phyloP scores from a whole-genome alignment of 331 rosid genomes.

The Pyrus hybrid region DNA sequence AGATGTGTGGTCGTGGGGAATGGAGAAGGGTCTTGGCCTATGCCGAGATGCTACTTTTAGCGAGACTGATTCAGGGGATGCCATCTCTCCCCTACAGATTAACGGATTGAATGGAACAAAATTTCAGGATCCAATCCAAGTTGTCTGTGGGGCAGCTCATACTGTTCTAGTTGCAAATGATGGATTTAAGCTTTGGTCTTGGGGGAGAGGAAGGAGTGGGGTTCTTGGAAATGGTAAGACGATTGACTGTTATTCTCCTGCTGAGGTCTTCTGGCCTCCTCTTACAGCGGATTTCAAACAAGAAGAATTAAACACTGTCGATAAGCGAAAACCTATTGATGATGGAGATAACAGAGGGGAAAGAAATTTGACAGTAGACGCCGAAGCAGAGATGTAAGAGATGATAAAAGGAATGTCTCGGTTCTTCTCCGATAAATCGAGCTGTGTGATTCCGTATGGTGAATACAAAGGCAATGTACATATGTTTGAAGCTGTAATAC shows the following conservation, averaged over 20 bases:
- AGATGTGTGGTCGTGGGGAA: slow-evolving; percentile 96
- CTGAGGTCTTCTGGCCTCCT: slow-evolving; percentile 60
- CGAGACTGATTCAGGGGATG: slow-evolving; percentile 61
- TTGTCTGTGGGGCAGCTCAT: slow-evolving; percentile 91
- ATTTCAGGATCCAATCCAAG: slow-evolving; percentile 56
- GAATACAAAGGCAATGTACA: neutral
- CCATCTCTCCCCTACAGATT: slow-evolving; percentile 49
- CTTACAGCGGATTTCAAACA: slow-evolving; percentile 37
- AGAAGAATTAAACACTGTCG: slow-evolving; percentile 29
- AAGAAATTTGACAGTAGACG: slow-evolving; percentile 25
- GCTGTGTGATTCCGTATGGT: neutral
- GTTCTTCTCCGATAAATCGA: slow-evolving; percentile 15
- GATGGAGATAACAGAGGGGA: slow-evolving; percentile 31
- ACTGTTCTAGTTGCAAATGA: slow-evolving; percentile 57
- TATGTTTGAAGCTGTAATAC: neutral
- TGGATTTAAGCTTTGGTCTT: slow-evolving; percentile 77
- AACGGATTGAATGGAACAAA: slow-evolving; percentile 20
- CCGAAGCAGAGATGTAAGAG: slow-evolving; percentile 38
- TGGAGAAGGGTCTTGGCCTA: slow-evolving; percentile 93
- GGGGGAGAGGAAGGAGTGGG: slow-evolving; percentile 93
- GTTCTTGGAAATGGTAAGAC: slow-evolving; percentile 73
- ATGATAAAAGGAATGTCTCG: slow-evolving; percentile 46
- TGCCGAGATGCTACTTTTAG: slow-evolving; percentile 70
- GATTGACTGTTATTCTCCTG: slow-evolving; percentile 50
- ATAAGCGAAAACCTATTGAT: slow-evolving; percentile 9